phyloP scores from a whole-genome alignment of 1,284 basidiomycete genomes.

The Afroboletus lepidellus region DNA sequence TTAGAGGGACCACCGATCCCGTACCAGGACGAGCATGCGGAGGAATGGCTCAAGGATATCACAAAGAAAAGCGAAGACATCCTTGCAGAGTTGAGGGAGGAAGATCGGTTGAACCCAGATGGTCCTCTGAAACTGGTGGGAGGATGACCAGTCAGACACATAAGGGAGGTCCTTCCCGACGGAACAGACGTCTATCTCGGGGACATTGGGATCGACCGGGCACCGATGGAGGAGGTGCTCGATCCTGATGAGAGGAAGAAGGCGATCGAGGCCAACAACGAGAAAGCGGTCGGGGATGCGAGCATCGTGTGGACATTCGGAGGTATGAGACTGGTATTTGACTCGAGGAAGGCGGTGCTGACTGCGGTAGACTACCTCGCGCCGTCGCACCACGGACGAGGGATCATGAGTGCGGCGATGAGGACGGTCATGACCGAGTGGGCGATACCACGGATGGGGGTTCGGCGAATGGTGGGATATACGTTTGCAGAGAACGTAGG shows the following conservation, averaged over 20 bases:
- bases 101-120: conserved; percentile 24
- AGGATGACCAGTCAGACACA: conserved; percentile 38
- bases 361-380: conserved; percentile 34
- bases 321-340: conserved; percentile 29
- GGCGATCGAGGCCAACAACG: conserved; percentile 18
- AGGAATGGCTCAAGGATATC: conserved; percentile 32
- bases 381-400: conserved; percentile 56
- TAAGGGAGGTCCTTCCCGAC: conserved; percentile 42
- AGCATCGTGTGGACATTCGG: conserved; percentile 45
- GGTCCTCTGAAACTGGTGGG: conserved; percentile 34
- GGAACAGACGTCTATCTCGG: conserved; percentile 43
- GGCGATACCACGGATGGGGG: conserved; percentile 59
- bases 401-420: conserved; percentile 66
- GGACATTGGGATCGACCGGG: conserved; percentile 35
- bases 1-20: conserved; percentile 50
- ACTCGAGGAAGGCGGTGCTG: conserved; percentile 9
- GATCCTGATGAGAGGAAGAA: conserved; percentile 32
- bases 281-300: conserved; percentile 37
- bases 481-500: conserved; percentile 52
- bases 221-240: conserved; percentile 34
- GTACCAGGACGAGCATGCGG: conserved; percentile 45
- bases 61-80: conserved; percentile 28
- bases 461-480: conserved; percentile 43
- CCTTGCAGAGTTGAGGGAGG: conserved; percentile 39
- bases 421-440: conserved; percentile 50